These are phyloP conservation scores for Nigrospora osmanthi DNA, from an alignment of 2,329 filamentous ascomycete species.

Conservation along the genomic window DNA sequence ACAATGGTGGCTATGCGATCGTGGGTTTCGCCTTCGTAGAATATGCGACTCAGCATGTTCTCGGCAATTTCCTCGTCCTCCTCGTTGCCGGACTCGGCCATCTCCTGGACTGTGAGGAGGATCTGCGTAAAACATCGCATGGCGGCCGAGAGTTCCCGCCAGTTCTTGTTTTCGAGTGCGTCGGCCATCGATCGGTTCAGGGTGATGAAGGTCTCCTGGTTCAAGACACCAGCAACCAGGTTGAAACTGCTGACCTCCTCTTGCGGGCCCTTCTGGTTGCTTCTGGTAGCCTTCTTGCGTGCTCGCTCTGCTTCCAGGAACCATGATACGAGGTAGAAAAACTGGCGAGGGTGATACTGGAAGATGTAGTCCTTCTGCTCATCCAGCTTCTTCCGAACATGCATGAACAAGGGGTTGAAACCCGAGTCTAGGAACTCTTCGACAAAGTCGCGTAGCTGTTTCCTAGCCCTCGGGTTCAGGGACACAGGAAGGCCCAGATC, in stretches of 20 bases:
- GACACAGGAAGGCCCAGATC: slow-evolving; percentile 70
- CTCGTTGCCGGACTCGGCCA: slow-evolving; percentile 74
- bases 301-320: slow-evolving; percentile 80
- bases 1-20: slow-evolving; percentile 77
- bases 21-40: slow-evolving; percentile 94
- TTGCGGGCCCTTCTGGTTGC: slow-evolving; percentile 28
- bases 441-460: slow-evolving; percentile 72
- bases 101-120: slow-evolving; percentile 83
- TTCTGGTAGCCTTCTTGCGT: slow-evolving; percentile 52
- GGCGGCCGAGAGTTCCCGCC: slow-evolving; percentile 77
- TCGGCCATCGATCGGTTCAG: slow-evolving; percentile 77
- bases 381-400: slow-evolving; percentile 83
- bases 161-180: slow-evolving; percentile 74
- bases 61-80: slow-evolving; percentile 98
- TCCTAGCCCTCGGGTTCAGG: slow-evolving; percentile 66
- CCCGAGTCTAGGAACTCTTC: slow-evolving; percentile 91
- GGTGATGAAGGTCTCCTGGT: slow-evolving; percentile 90
- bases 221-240: slow-evolving; percentile 80
- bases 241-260: slow-evolving; percentile 70
- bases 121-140: slow-evolving; percentile 97
- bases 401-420: slow-evolving; percentile 85
- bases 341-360: slow-evolving; percentile 72
- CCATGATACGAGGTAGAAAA: slow-evolving; percentile 89
- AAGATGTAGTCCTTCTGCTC: slow-evolving; percentile 78
- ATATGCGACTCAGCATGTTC: slow-evolving; percentile 94